Evolutionary conservation across 2,329 filamentous ascomycete species (phyloP).

Genomic region (Colletotrichum simmondsii): DNA sequence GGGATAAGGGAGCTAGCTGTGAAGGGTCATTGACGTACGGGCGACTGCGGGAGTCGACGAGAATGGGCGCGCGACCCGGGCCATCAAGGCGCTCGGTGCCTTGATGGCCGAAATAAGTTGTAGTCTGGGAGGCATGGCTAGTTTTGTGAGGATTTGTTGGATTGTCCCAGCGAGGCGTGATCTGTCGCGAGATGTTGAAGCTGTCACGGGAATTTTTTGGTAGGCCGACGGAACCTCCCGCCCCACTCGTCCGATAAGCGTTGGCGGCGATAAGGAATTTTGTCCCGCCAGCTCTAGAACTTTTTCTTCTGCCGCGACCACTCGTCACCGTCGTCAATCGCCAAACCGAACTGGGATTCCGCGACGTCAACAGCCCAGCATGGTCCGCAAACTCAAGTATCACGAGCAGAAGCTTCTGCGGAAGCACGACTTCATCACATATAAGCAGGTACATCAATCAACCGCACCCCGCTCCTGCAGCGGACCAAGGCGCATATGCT

Average conservation of each 20-base stretch:
- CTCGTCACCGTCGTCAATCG: neutral
- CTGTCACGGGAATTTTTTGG: constrained; percentile 35
- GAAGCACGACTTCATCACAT: constrained; percentile 92
- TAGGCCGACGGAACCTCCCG: constrained; percentile 33
- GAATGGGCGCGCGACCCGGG: constrained; percentile 30
- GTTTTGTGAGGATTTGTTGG: constrained; percentile 35
- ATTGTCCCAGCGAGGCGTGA: constrained; percentile 7
- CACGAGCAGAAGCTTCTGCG: constrained; percentile 97
- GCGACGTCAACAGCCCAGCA: constrained; percentile 52
- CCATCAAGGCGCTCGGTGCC: constrained; percentile 27
- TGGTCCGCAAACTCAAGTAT: constrained; percentile 97
- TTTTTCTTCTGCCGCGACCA: constrained; percentile 11
- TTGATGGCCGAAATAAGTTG: constrained; percentile 37
- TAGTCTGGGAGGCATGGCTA: constrained; percentile 54
- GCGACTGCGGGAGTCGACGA: constrained; percentile 23
- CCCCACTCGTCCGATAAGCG: constrained; percentile 25
- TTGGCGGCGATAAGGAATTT: constrained; percentile 27
- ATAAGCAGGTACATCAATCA: constrained; percentile 62
- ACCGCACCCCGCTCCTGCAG: neutral
- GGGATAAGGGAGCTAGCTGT: neutral
- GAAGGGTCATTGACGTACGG: constrained; percentile 24
- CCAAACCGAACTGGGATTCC: neutral
- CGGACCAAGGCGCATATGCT: constrained; percentile 14
- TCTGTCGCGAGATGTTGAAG: constrained; percentile 33
- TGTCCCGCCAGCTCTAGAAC: constrained; percentile 28